Evolutionary conservation across 2,329 filamentous ascomycete species (phyloP).

Genomic region (Thermomyces lanuginosus): DNA sequence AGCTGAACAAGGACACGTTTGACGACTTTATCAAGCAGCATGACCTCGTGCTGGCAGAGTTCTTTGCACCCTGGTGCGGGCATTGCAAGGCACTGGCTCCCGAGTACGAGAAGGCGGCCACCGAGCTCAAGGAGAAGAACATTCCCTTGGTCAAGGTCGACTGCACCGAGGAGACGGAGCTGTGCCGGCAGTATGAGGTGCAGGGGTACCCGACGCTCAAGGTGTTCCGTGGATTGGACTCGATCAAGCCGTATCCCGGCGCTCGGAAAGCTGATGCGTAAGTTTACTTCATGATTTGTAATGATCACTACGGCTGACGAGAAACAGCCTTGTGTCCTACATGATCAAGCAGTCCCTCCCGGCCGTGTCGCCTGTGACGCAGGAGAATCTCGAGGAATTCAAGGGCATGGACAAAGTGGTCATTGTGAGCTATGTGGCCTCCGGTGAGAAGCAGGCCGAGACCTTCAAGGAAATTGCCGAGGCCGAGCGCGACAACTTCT

Average conservation of each 20-base stretch:
- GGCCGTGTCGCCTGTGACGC: conserved; percentile 66
- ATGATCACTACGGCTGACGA: conserved; percentile 5
- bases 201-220: conserved; percentile 98
- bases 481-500: conserved; percentile 71
- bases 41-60: conserved; percentile 85
- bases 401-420: conserved; percentile 97
- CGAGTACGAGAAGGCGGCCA: conserved; percentile 35
- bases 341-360: conserved; percentile 98
- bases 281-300: conserved; percentile 12
- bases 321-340: conserved; percentile 51
- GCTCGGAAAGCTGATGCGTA: conserved; percentile 68
- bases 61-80: conserved; percentile 93
- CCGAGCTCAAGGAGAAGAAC: conserved; percentile 33
- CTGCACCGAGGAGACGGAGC: conserved; percentile 84
- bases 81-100: conserved; percentile 91
- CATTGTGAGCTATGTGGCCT: conserved; percentile 70
- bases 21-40: conserved; percentile 70
- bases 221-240: conserved; percentile 86
- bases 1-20: conserved; percentile 76
- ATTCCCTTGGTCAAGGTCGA: conserved; percentile 42
- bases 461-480: conserved; percentile 61
- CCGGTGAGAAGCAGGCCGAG: conserved; percentile 65
- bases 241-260: conserved; percentile 67
- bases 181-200: conserved; percentile 79
- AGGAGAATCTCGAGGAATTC: conserved; percentile 81